Evolutionary conservation across 306 rosid genomes (phyloP).

Genomic region (Quercus variabilis): DNA sequence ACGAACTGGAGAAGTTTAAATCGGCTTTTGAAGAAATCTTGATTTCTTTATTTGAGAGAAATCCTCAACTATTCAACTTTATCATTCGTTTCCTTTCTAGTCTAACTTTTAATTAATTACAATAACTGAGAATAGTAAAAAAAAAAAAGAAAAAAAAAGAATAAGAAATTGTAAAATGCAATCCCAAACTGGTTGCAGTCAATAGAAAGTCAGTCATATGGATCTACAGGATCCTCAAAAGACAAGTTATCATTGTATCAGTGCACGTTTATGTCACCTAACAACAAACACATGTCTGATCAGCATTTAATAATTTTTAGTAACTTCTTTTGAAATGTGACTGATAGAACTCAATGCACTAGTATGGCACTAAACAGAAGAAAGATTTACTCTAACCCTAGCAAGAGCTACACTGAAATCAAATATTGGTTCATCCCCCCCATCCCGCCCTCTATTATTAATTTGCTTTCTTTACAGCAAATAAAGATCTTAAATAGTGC

Average conservation of each 20-base stretch:
- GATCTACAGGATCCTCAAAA: constrained; percentile 23
- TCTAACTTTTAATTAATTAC: neutral
- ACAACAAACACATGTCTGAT: constrained; percentile 40
- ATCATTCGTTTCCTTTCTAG: neutral
- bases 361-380: constrained; percentile 19
- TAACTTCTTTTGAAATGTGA: constrained; percentile 23
- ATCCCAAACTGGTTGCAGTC: constrained; percentile 9
- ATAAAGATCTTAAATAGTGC: constrained; percentile 21
- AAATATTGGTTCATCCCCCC: neutral
- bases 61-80: neutral
- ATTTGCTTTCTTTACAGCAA: neutral
- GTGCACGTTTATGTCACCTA: constrained; percentile 57
- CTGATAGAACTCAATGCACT: constrained; percentile 22
- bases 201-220: neutral
- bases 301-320: constrained; percentile 25
- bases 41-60: neutral
- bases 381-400: too few species aligned
- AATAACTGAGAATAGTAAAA: neutral
- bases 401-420: neutral
- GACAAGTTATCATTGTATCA: constrained; percentile 39
- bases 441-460: neutral
- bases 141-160: too few species aligned
- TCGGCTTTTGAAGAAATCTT: neutral
- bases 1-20: neutral
- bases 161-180: neutral